Evolutionary conservation across 1,139 yeast species (phyloP), one percentile per base, ranked within the genome.

Genomic region (Zygosaccharomyces pseudobailii): DNA sequence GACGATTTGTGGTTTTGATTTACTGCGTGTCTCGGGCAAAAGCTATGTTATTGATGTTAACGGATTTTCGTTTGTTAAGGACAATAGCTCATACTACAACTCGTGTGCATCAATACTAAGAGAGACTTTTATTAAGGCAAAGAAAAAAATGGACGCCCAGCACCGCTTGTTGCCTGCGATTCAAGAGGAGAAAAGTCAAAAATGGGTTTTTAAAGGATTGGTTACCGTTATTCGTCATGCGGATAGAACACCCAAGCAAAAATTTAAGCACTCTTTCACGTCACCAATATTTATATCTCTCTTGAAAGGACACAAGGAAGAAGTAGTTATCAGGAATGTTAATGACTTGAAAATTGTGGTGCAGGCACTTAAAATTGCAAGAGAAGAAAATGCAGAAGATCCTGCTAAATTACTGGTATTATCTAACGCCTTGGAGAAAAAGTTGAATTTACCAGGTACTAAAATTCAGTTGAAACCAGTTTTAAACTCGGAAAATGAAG

Each of bases 161-260:
- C 69, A 65, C 47, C 55, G 61, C 17, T 58, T 53, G 19, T 38
- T 62, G 20, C 66, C 66, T 2, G 56, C 57, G 4, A 61, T 62
- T 21, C 61, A 68, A 45, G 92, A 85, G 64, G 92, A 87, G 56
- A 87, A 87, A 69, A 85, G 86, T 58, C 97, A 90, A 65, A 92
- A 92, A 67, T 94, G 99, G 99, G 88, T 87, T 4, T 84, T 92
- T 66, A 94, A 94, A 67, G 97, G 97, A 6, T 73, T 87, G 71
- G 96, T 92, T 7, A 79, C 86, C 27, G 95, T 92, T 30, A 84
- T 94, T 46, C 80, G 99, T 60, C 99, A 94, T 68, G 98, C 98
- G 4, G 99, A 94, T 66, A 80, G 99, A 65, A 94, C 98, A 0
- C 98, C 98, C n/a, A 94, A 94, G 65, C 98, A 94, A 69, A 94